A percentile compares a stretch with the other conserved stretches of the same genome.
Evolutionary conservation across 306 rosid species (phyloP).

Genomic region (Begonia masoniana): DNA sequence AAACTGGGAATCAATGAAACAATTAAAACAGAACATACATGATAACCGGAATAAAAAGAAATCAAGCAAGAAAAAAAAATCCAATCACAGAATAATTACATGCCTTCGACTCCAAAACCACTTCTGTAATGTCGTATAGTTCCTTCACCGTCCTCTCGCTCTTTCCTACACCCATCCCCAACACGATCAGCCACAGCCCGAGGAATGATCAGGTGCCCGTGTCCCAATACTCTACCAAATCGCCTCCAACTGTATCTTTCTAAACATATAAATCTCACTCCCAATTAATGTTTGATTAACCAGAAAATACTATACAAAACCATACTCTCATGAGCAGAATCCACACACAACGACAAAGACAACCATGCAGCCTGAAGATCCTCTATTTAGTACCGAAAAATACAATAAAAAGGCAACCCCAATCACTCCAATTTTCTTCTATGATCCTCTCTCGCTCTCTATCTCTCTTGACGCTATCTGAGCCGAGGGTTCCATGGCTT

Average conservation of each 20-base stretch:
- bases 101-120: slow-evolving; percentile 34
- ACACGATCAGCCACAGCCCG: slow-evolving; percentile 24
- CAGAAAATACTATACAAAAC: no score
- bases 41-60: slow-evolving; percentile 2
- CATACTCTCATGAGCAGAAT: no score
- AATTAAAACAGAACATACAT: neutral
- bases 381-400: neutral
- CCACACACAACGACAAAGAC: neutral
- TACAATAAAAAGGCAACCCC: neutral
- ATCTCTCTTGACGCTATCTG: neutral
- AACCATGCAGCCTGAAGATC: neutral
- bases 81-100: slow-evolving; percentile 27
- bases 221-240: no score
- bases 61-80: slow-evolving; percentile 21
- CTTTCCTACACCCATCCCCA: slow-evolving; percentile 15
- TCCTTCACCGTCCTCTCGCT: slow-evolving; percentile 23
- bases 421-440: neutral
- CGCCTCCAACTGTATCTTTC: no score
- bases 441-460: neutral
- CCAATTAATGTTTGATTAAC: no score
- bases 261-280: no score
- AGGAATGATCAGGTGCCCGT: slow-evolving; percentile 4
- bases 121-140: slow-evolving; percentile 21
- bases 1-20: slow-evolving; percentile 4
- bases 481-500: neutral